Evolutionary conservation across 495 filamentous ascomycete species (phyloP).

Genomic region (Aspergillus haitiensis): DNA sequence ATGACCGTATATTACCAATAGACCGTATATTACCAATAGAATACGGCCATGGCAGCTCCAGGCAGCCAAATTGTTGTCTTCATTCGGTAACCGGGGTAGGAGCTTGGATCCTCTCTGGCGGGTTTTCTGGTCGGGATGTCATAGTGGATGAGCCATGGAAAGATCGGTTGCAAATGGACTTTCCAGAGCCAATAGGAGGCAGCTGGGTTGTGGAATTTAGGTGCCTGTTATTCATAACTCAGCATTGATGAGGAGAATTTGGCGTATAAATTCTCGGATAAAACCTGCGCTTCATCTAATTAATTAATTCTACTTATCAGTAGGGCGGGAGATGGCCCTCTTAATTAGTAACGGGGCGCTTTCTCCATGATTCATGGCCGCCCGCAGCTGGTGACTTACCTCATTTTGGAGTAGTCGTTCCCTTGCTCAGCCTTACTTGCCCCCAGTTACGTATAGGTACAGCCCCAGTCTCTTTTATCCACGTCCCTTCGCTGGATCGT

Average conservation of each 20-base stretch:
- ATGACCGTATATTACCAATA: conserved; percentile 9
- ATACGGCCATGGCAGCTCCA: neutral
- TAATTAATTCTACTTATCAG: neutral
- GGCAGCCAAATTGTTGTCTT: conserved; percentile 12
- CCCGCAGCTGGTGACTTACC: conserved; percentile 12
- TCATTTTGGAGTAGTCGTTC: conserved; percentile 12
- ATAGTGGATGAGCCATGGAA: neutral
- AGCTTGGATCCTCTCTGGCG: neutral
- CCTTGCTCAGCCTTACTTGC: conserved; percentile 10
- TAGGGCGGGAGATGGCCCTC: conserved; percentile 13
- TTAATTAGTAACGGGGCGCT: conserved; percentile 2
- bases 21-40: conserved; percentile 3
- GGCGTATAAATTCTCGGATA: conserved; percentile 9
- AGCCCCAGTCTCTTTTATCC: conserved; percentile 15
- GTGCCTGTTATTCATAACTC: conserved; percentile 17
- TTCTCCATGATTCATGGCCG: conserved; percentile 6
- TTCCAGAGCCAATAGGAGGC: conserved; percentile 13
- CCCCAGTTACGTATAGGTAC: conserved; percentile 20
- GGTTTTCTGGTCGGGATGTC: too few relatives aligned
- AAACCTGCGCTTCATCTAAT: conserved; percentile 3
- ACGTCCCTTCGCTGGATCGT: conserved; percentile 13
- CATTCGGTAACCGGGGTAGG: neutral
- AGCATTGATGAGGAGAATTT: neutral
- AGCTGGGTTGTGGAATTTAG: conserved; percentile 14
- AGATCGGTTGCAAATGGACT: neutral